Evolutionary conservation across 768 basidiomycete species (phyloP).

Genomic region (Leccinum imitatum): DNA sequence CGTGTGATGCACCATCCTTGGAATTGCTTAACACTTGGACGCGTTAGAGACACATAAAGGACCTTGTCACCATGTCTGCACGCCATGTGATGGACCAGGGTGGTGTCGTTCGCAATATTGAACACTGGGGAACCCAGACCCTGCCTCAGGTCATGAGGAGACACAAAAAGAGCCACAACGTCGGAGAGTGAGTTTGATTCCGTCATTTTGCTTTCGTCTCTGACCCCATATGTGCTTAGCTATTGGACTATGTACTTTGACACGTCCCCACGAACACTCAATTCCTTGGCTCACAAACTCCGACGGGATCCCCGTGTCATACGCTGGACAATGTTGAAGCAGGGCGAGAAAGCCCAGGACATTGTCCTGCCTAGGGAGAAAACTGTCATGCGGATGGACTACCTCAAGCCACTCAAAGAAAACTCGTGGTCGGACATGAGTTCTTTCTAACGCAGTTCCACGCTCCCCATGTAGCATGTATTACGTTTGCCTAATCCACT

Average conservation of each 20-base stretch:
- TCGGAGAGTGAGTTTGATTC: conserved; percentile 72
- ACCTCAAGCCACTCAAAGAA: conserved; percentile 19
- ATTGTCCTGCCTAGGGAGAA: conserved; percentile 54
- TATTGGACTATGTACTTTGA: conserved; percentile 94
- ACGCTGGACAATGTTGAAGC: conserved; percentile 76
- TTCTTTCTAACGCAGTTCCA: conserved; percentile 9
- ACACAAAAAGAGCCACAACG: conserved; percentile 51
- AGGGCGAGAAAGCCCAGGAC: conserved; percentile 73
- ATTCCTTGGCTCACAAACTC: conserved; percentile 63
- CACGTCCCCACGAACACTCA: conserved; percentile 70
- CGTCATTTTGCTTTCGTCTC: neutral
- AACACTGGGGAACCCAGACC: conserved; percentile 70
- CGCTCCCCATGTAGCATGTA: neutral
- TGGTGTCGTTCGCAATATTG: conserved; percentile 78
- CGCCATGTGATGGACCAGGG: conserved; percentile 70
- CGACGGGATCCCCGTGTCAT: conserved; percentile 81
- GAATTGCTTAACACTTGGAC: neutral
- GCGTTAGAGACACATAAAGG: conserved; percentile 66
- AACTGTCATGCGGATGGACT: conserved; percentile 35
- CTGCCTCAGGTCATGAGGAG: conserved; percentile 75
- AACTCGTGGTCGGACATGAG: conserved; percentile 30
- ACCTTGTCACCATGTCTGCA: conserved; percentile 70
- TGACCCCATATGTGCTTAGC: conserved; percentile 38
- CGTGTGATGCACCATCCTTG: conserved; percentile 23
- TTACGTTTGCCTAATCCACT: conserved; percentile 1